Conservation (phyloP, 2,329 filamentous ascomycete species). For the Exserohilum rostratum region DNA sequence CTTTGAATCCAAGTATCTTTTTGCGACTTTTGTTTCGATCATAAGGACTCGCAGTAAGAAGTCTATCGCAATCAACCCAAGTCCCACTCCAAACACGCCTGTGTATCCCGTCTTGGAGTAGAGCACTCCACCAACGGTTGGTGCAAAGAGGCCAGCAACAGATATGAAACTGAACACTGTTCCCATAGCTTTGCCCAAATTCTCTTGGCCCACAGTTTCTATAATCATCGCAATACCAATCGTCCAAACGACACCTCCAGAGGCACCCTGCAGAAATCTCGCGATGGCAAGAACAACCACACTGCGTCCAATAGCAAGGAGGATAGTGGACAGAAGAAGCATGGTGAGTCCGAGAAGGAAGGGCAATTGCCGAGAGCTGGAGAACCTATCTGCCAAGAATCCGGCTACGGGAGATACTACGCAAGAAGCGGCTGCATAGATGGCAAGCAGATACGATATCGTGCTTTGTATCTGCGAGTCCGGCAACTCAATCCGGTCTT, state of each 20-base stretch:
- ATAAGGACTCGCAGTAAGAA: conserved; percentile 65
- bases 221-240: conserved; percentile 64
- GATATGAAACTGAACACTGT: conserved; percentile 66
- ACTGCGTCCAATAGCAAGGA: conserved; percentile 59
- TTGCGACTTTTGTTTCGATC: conserved; percentile 67
- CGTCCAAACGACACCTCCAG: conserved; percentile 65
- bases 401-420: conserved; percentile 60
- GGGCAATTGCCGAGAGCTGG: conserved; percentile 60
- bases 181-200: conserved; percentile 67
- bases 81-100: conserved; percentile 64
- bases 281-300: conserved; percentile 58
- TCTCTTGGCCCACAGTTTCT: conserved; percentile 63
- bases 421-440: conserved; percentile 61
- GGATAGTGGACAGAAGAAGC: conserved; percentile 60
- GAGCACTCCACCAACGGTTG: conserved; percentile 64
- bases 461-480: conserved; percentile 58
- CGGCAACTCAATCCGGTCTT: conserved; percentile 57
- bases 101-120: conserved; percentile 64
- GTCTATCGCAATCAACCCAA: conserved; percentile 62
- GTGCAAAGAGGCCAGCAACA: conserved; percentile 62
- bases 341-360: conserved; percentile 63
- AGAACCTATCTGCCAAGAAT: conserved; percentile 59
- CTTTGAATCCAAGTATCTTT: conserved; percentile 46
- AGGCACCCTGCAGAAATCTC: conserved; percentile 63
- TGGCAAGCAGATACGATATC: conserved; percentile 60